Evolutionary conservation across 2,329 filamentous ascomycete genomes (phyloP), one percentile per base, ranked within the genome.

Genomic region (Talaromyces sp.): DNA sequence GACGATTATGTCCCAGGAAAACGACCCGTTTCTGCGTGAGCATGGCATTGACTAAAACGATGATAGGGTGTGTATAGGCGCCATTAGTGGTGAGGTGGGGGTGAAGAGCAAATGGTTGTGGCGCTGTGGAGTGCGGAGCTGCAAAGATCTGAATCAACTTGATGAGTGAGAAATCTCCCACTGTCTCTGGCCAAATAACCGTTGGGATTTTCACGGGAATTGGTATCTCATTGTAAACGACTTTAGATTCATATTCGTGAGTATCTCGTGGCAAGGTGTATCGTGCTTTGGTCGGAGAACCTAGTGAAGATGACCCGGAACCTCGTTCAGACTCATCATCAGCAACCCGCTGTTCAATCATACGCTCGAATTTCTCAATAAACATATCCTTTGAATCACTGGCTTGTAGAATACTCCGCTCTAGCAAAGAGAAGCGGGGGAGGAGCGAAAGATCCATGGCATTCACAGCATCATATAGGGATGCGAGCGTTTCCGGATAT

Each of bases 91-190:
- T 99, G 16, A 99, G 85, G 75, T 99, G 95, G 10, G 93, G 87
- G 74, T 99, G 95, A 51, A 92, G 81, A 5, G 89, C 79, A 72
- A 98, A 99, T 1, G 92, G 87, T 69, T 96, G 90, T 4, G 92
- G 90, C 9, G 89, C 85, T 68, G 92, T 89, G n/a, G 87, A 79
- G 74, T 98, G 94, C 18, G 90, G 83, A 10, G 88, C 87, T 51
- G 91, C 91, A 75, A 98, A 98, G 59, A 91, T 96, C 69, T 96
- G 92, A 66, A 99, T 96, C 59, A 99, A 87, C 75, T 98, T 98
- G 78, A 99, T 90, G 61, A 99, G 83, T 42, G 93, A 98, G 73
- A 99, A 99, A 77, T 99, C 95, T 64, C 95, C 95, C 16, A 99
- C 95, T 0, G 91, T 97, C 80, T 99, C 95, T 1, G 93, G 91